Conservation (phyloP, 1,284 basidiomycete genomes). For the Naganishia cerealis region DNA sequence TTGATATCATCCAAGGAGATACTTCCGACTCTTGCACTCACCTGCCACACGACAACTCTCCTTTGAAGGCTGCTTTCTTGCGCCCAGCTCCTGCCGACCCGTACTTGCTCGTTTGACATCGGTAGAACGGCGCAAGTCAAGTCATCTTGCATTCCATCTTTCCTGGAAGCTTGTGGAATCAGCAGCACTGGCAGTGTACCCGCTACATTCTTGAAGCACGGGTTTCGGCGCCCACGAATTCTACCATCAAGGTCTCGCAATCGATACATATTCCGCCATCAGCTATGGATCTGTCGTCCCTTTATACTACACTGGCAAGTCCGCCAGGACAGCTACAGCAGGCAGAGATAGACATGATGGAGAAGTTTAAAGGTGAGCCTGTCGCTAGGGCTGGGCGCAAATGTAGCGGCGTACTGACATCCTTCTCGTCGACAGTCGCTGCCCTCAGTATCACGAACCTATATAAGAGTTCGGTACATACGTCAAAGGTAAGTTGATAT, state of each 20-base stretch:
- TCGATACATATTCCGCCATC: neutral
- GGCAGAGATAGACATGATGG: constrained; percentile 55
- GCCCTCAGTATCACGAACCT: constrained; percentile 54
- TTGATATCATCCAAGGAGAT: neutral
- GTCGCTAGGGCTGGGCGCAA: neutral
- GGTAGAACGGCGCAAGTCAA: neutral
- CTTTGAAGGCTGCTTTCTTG: constrained; percentile 2
- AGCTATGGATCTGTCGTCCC: constrained; percentile 52
- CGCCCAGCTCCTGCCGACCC: neutral
- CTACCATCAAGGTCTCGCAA: neutral
- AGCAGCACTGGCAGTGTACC: neutral
- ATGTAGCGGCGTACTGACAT: neutral
- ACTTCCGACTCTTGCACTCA: neutral
- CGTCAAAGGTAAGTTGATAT: constrained; percentile 49
- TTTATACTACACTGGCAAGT: constrained; percentile 44
- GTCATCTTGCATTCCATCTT: neutral
- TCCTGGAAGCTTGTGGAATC: neutral
- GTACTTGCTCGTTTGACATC: neutral
- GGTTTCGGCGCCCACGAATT: neutral
- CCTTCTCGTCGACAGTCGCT: constrained; percentile 42
- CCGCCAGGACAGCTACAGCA: constrained; percentile 50
- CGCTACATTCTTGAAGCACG: neutral
- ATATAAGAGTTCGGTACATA: constrained; percentile 52
- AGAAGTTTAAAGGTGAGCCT: constrained; percentile 54
- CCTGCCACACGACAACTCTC: neutral